Base-by-base conservation (phyloP, 495 filamentous ascomycete genomes). In the Bryoglossum gracile region DNA sequence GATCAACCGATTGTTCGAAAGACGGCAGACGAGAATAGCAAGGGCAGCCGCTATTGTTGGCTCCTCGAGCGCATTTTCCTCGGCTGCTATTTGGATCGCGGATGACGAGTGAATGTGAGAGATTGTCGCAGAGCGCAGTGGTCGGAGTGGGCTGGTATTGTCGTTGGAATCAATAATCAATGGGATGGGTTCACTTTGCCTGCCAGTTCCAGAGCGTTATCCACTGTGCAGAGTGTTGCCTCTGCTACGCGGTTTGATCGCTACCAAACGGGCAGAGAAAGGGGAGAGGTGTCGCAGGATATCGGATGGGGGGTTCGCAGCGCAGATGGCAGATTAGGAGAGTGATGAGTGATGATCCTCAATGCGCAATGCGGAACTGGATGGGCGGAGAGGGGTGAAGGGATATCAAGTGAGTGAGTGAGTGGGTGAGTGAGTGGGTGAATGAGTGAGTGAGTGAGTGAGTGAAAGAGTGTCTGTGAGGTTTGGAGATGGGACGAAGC, bases 241-340 rank as follows among this genome's bases (percentile, higher is more conserved):
- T n/a, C n/a, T n/a, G n/a, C n/a, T 48, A 37, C 36, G 47, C 47
- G 43, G 53, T 56, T 56, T 56, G 53, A 56, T 56, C 53, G 53
- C 53, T 56, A 43, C 32, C 34, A 25, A 45, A n/a, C 22, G 48
- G 48, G 26, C 21, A 21, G 23, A 16, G n/a, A 22, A 34, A 5
- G 26, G 13, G 43, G n/a, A 22, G 40, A 5, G 26, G 13, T 48
- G 53, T 55, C 52, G 52, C 52, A 55, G 52, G 18, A 9, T 32
- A 28, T 50, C 45, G 41, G 43, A 51, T 46, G 36, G 42, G 41
- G 53, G 34, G 4, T 21, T 40, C 17, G 2, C 30, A 17, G 5
- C n/a, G 17, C 14, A 8, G 35, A 8, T 32, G 8, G 28, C 28
- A 32, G 28, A 32, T n/a, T n/a, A n/a, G n/a, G n/a, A 32, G 28